Evolutionary conservation across 129 eudicot genomes (phyloP).

Genomic region (Daucus carota): DNA sequence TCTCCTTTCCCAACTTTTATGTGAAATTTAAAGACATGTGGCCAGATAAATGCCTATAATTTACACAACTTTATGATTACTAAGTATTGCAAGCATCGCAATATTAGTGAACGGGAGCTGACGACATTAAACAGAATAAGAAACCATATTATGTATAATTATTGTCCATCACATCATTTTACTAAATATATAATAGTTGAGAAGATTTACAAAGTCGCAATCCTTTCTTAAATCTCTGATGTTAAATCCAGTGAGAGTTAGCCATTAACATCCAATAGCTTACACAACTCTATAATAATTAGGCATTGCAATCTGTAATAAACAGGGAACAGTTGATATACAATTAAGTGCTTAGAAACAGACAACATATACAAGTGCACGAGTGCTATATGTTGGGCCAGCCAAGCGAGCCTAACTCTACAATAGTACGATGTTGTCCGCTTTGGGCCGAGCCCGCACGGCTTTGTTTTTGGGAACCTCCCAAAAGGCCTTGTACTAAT

Average conservation of each 20-base stretch:
- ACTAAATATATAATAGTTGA: not conserved
- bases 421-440: no score
- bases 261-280: not conserved
- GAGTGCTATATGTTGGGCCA: no score
- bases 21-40: not conserved
- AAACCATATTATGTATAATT: not conserved
- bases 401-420: no score
- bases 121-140: not conserved
- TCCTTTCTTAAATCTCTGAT: not conserved
- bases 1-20: not conserved
- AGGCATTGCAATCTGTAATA: not conserved
- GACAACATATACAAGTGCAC: conserved; percentile 1
- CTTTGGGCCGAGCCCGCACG: no score
- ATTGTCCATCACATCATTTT: not conserved
- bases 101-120: not conserved
- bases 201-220: not conserved
- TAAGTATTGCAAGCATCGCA: not conserved
- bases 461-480: no score
- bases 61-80: not conserved
- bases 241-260: not conserved
- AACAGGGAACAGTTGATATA: not conserved
- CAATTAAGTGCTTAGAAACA: not conserved
- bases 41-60: not conserved
- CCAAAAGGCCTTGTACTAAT: no score
- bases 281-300: not conserved